Conservation (phyloP, 2,329 filamentous ascomycete species). For the Cadophora gregata region DNA sequence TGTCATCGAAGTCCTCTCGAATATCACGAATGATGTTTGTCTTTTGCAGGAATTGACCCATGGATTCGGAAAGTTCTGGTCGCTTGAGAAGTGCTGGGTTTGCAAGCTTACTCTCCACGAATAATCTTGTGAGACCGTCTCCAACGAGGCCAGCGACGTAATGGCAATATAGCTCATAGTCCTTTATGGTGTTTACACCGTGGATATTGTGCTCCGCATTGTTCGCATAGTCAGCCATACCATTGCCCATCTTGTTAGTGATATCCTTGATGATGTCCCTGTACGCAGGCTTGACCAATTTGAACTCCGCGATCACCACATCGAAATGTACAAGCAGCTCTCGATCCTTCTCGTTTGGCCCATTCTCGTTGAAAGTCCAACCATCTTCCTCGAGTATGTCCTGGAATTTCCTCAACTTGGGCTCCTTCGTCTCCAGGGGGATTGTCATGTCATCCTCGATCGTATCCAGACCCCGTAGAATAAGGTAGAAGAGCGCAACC, state of each 20-base stretch:
- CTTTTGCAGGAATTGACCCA: conserved; percentile 98
- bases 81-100: conserved; percentile 83
- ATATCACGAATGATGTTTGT: conserved; percentile 98
- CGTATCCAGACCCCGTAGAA: conserved; percentile 92
- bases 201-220: conserved; percentile 82
- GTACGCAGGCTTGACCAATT: conserved; percentile 85
- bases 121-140: conserved; percentile 88
- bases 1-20: conserved; percentile 86
- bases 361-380: conserved; percentile 88
- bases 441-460: conserved; percentile 99
- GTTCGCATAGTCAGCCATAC: conserved; percentile 94
- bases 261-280: conserved; percentile 90
- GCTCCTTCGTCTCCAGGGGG: conserved; percentile 79
- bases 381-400: conserved; percentile 79
- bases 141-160: conserved; percentile 99
- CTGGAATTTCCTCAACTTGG: conserved; percentile 83
- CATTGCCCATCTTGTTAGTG: conserved; percentile 92
- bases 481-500: conserved; percentile 89
- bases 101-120: conserved; percentile 84
- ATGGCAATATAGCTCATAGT: conserved; percentile 97
- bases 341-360: conserved; percentile 91
- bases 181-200: conserved; percentile 80
- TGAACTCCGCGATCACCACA: conserved; percentile 83
- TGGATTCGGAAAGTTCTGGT: conserved; percentile 85
- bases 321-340: conserved; percentile 93